phyloP scores from a whole-genome alignment of 257 asterid genomes.

The Solanum peruvianum region DNA sequence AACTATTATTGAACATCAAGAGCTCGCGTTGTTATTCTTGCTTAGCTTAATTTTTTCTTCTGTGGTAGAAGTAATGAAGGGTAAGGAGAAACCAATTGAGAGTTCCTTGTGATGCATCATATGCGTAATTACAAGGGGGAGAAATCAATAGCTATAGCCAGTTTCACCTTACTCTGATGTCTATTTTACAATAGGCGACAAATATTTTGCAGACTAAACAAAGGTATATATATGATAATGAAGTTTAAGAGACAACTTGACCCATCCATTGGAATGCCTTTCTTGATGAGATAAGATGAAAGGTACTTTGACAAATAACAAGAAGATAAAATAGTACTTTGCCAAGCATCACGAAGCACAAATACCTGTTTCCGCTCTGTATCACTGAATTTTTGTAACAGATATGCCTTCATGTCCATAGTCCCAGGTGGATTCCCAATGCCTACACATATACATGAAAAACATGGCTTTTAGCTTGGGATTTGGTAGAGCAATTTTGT shows the following conservation, averaged over 20 bases:
- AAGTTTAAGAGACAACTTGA: neutral
- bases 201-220: neutral
- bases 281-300: neutral
- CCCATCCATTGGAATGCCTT: neutral
- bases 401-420: slow-evolving; percentile 92
- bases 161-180: neutral
- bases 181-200: neutral
- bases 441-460: slow-evolving; percentile 28
- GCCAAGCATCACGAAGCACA: neutral
- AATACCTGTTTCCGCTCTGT: slow-evolving; percentile 65
- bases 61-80: neutral
- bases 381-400: slow-evolving; percentile 85
- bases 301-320: neutral
- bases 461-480: neutral
- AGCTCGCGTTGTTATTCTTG: neutral
- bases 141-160: neutral
- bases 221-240: neutral
- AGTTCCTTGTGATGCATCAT: neutral
- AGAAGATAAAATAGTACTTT: neutral
- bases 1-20: neutral
- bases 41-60: neutral
- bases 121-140: neutral
- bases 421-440: slow-evolving; percentile 89
- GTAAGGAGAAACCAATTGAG: neutral
- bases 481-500: neutral